Base-by-base conservation (phyloP, 1,284 basidiomycete species). In the Trichosporon sp. region DNA sequence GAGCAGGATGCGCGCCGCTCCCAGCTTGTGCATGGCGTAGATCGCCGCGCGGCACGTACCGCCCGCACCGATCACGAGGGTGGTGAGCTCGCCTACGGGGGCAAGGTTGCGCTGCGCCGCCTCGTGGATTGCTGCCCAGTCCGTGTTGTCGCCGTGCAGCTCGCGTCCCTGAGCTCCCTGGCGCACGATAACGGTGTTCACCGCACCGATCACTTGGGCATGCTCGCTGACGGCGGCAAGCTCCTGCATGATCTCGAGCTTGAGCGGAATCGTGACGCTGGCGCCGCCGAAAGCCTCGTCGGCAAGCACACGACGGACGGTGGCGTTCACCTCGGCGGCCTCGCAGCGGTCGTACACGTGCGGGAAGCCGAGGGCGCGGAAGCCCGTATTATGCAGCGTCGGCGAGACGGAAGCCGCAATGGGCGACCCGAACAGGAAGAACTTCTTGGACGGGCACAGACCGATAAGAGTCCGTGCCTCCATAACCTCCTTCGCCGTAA, bases 241-340 rank as follows among this genome's bases (percentile, higher is more conserved):
- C 13, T 90, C 82, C 1, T 88, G 85, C 58, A 96, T 91, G 69
- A 96, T 84, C 65, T 92, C 89, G 46, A 95, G 82, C 81, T 97
- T 97, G 83, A 89, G 88, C 2, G 94, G 94, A 68, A 96, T 95
- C 4, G 96, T 99, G 25, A 98, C 93, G 6, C 91, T 93, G 7
- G 95, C 95, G 3, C 95, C 95, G 16, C 95, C 95, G 79, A 98
- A 99, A 61, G 88, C 86, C 0, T 86, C 83, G 8, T 86, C 82
- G 0, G 83, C 78, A 14, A 98, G 82, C 1, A 88, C 83, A 0
- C 84, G 81, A 70, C 85, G 85, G 68, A 96, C 83, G 58, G 85
- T 83, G 8, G 88, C 85, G 59, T 87, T 86, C 1, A 95, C 84
- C 6, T 82, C 79, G 13, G 82, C 74, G 0, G 90, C 90, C 81